Evolutionary conservation across 2,329 filamentous ascomycete genomes (phyloP), one percentile per base, ranked within the genome.

Genomic region (Teratosphaeria viscida): DNA sequence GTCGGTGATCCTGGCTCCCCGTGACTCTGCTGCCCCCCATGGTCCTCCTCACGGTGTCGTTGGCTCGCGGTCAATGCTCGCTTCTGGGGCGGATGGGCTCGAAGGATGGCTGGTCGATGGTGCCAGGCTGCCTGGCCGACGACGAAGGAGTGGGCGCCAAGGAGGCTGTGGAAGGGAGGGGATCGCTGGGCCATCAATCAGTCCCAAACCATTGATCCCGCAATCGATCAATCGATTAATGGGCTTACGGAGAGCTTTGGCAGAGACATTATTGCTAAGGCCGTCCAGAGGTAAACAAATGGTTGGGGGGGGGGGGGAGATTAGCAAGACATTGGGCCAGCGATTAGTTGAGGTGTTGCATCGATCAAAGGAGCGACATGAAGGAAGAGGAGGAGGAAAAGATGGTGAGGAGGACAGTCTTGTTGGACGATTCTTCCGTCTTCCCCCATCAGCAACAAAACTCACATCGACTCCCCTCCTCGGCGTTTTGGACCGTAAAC

Each of bases 81-180:
- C 14, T 23, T 29, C 34, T n/a, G 37, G 12, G 27, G 16, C 11
- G 49, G 16, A 14, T 53, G 4, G 26, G 19, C 23, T 54, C 27
- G 52, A 39, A 49, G 54, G 2, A 11, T 7, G n/a, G 16, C 11
- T 23, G 70, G 69, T 55, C 70, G 65, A 55, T 66, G 64, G 39
- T 69, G 65, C 68, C 70, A 72, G 62, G 68, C 68, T 63, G 68
- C 63, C 54, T 72, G 69, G 32, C 69, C 68, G 27, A 70, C 64
- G 57, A 71, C 58, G 59, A 71, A 70, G 56, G 68, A 68, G 57
- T 72, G 65, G 14, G 68, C 71, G 61, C 67, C 67, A 57, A 73
- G 63, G 54, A 73, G 63, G 56, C 71, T 68, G 62, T 68, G 67
- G 57, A 67, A 67, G 52, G 63, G 60, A 12, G 66, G 65, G 58